These are phyloP conservation scores for Alnus rubra DNA, from an alignment of 306 rosid species.

Conservation along the genomic window DNA sequence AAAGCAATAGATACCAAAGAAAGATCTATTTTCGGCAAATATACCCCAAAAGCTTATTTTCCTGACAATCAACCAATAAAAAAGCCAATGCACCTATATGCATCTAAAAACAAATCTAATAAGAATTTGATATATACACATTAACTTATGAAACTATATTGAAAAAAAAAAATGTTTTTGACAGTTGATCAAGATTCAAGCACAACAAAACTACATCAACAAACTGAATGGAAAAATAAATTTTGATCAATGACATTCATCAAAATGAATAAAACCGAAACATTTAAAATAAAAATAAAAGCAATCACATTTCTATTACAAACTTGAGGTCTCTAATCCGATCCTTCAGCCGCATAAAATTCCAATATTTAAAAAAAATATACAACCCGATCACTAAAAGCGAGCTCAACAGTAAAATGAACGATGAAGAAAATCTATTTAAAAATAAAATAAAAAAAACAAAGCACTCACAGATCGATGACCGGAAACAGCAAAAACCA, in stretches of 20 bases:
- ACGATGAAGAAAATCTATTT: neutral
- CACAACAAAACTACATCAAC: slow-evolving; percentile 20
- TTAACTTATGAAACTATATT: slow-evolving; percentile 16
- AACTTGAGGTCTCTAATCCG: slow-evolving; percentile 35
- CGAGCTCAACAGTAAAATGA: slow-evolving; percentile 9
- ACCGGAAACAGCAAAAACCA: slow-evolving; percentile 15
- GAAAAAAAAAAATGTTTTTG: neutral
- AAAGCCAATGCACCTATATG: slow-evolving; percentile 41
- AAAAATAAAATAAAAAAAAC: neutral
- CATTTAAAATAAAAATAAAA: neutral
- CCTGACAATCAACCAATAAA: slow-evolving; percentile 23
- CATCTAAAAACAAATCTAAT: slow-evolving; percentile 28
- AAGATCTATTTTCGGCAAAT: slow-evolving; percentile 36
- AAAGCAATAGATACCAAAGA: slow-evolving; percentile 36
- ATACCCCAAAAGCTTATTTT: slow-evolving; percentile 23
- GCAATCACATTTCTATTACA: neutral
- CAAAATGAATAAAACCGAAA: neutral
- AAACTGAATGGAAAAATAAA: slow-evolving; percentile 28
- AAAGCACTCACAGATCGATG: slow-evolving; percentile 55
- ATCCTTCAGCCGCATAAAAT: slow-evolving; percentile 32
- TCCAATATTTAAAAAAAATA: neutral
- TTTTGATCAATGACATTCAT: slow-evolving; percentile 20
- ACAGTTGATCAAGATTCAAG: neutral
- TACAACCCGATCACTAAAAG: slow-evolving; percentile 18
- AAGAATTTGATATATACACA: slow-evolving; percentile 24